Percentiles rank a stretch among this genome's conserved stretches.
Conservation (phyloP, 2,329 filamentous ascomycete species). For the Parafenestella ontariensis region DNA sequence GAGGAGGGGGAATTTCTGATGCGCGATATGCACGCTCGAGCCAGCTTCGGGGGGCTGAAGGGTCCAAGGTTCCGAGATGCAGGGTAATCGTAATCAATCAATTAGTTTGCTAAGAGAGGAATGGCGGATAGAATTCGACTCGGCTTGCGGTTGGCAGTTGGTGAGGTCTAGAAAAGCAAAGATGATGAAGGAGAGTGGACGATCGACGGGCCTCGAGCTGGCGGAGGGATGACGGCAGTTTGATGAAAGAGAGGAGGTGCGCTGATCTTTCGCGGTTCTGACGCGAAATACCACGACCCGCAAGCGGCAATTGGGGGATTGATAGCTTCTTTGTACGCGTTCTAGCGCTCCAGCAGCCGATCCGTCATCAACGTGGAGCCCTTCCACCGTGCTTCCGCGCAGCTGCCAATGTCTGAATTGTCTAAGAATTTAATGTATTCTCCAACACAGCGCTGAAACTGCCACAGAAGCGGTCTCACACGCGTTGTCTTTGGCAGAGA, state of each 20-base stretch:
- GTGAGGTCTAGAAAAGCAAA: not conserved
- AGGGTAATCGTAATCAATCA: conserved; percentile 31
- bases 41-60: conserved; percentile 18
- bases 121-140: conserved; percentile 25
- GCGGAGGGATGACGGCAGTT: conserved; percentile 18
- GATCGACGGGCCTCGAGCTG: not conserved
- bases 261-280: conserved; percentile 20
- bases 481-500: conserved; percentile 5
- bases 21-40: conserved; percentile 29
- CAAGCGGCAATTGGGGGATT: conserved; percentile 10
- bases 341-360: not conserved
- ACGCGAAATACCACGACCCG: conserved; percentile 14
- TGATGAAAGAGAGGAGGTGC: conserved; percentile 19
- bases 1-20: conserved; percentile 25
- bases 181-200: not conserved
- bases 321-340: conserved; percentile 17
- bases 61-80: conserved; percentile 20
- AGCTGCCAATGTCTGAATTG: conserved; percentile 10
- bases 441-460: conserved; percentile 13
- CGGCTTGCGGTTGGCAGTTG: conserved; percentile 4
- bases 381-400: not conserved
- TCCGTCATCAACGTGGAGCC: conserved; percentile 1
- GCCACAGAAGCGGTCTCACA: conserved; percentile 13
- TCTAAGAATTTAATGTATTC: not conserved
- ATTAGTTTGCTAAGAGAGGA: conserved; percentile 20